Base-by-base conservation (phyloP, 2,329 filamentous ascomycete genomes). In the Raffaelea albimanens region DNA sequence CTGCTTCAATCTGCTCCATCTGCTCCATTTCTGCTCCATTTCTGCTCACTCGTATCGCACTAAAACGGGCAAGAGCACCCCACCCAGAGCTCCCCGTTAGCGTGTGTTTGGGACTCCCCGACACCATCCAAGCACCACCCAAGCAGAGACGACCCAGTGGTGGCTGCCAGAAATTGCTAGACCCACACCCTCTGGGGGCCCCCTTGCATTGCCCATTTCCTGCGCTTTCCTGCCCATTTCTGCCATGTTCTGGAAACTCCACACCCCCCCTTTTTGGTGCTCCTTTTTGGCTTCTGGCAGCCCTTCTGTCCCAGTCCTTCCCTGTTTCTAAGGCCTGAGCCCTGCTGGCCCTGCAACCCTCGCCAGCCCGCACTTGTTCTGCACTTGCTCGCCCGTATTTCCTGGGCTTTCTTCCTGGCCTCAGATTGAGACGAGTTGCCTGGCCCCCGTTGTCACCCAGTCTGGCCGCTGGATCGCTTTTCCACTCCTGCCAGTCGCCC, bases 201-300 rank as follows among this genome's bases (percentile, higher is more conserved):
- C 55, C 54, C 56, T 54, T 58, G 53, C 55, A 55, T 59, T 50
- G 19, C 49, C 36, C 40, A 36, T 44, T 47, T 46, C 46, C 55
- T 54, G 52, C 55, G 53, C 53, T 53, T 55, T 48, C 46, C 59
- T 7, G 50, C 53, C 52, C 58, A 56, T 57, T 55, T 33, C 9
- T n/a, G 22, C 53, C 57, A 56, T 56, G 54, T 33, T 19, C 36
- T 42, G 13, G n/a, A 29, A 25, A 22, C 45, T 39, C 49, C 44
- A 50, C 34, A 38, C 34, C 34, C 31, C n/a, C 43, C 20, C 14
- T 21, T 14, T 25, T 31, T 4, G 18, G 20, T 38, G 13, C 31
- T 19, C 36, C 23, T 33, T 22, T 13, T 29, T 29, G 5, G 18
- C 29, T 39, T 8, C 25, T n/a, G n/a, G n/a, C n/a, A n/a, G 21